Base-by-base conservation (phyloP, 495 filamentous ascomycete species). In the Antarctomyces pellizariae region DNA sequence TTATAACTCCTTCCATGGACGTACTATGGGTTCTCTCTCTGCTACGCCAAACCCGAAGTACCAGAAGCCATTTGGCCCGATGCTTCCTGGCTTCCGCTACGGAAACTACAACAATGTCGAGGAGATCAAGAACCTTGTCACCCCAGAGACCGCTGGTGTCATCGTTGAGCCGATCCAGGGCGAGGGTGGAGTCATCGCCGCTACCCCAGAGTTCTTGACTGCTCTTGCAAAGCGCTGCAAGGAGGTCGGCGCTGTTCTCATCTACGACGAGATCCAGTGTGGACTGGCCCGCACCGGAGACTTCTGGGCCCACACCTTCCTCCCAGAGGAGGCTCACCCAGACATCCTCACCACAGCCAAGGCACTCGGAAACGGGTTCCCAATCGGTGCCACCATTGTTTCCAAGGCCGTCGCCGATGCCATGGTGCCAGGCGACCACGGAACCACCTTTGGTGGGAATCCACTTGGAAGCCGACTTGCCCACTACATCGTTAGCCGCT, bases 21-120 rank as follows among this genome's bases (percentile, higher is more conserved):
- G 86, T 28, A 92, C 89, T 12, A 89, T 93, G 79, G 86, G 86
- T 12, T 59, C 67, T 12, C 49, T 97, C 14, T 82, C 74, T 13
- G 86, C 89, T 0, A 97, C 86, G 3, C 89, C 82, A n/a, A 97
- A 97, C 52, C 78, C 79, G 7, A 97, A 97, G 44, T 97, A 97
- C 50, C 86, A 97, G 46, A 67, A 70, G 10, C 89, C 86, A 2
- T 97, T 95, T 43, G 53, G 76, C 8, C 86, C 86, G 12, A 92
- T 97, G 80, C 50, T 97, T 2, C 86, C 89, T 0, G 86, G 86
- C 2, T 97, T 90, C 51, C 64, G 53, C 34, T 80, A 90, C 41
- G 80, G 80, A 13, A 70, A 54, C 7, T 84, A 71, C 56, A 93
- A 97, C 40, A 71, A 95, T 44, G 49, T 76, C 8, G 63, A 53